Evolutionary conservation across 2,329 filamentous ascomycete species (phyloP), one percentile per base, ranked within the genome.

Genomic region (Apiospora phragmitis): DNA sequence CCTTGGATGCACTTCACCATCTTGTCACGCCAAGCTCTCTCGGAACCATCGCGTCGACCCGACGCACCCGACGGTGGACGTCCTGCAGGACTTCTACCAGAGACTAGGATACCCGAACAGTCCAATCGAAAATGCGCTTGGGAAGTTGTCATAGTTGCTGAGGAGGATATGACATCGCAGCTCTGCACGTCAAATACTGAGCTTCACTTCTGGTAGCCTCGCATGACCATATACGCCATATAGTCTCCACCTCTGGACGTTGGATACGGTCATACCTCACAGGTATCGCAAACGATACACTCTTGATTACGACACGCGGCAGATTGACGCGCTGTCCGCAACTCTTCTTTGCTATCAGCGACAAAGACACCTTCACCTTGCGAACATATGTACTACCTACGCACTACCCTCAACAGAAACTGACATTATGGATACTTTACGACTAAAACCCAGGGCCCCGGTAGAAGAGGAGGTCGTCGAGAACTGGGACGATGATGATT

Each of bases 401-500:
- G 38, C 59, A 41, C 7, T 7, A 62, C 21, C 21, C 18, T n/a
- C 55, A n/a, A 62, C 32, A 38, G 14, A 41, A 29, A 26, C 32
- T 21, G 45, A n/a, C 24, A 55, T 49, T 5, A 90, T 92, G 86
- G 88, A 89, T 68, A 81, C 86, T 59, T 77, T 89, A 77, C 85
- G 84, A 75, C 80, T 89, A 51, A 89, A 88, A 79, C 82, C 83
- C 55, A 83, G 86, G 69, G 83, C 83, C 72, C 84, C 89, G 66
- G 86, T 88, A 75, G 86, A 88, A 79, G 88, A 89, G 71, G 83
- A 85, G 24, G 87, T 95, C 74, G 87, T 95, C 74, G 93, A 95
- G 81, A 91, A 89, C 81, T 96, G 93, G 89, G 92, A 95, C 78
- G 90, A 95, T 78, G 92, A 93, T 76, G 90, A 93, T 81, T 91